Base-by-base conservation (phyloP, 192 early-diverging fungal genomes). In the Allomyces javanicus region DNA sequence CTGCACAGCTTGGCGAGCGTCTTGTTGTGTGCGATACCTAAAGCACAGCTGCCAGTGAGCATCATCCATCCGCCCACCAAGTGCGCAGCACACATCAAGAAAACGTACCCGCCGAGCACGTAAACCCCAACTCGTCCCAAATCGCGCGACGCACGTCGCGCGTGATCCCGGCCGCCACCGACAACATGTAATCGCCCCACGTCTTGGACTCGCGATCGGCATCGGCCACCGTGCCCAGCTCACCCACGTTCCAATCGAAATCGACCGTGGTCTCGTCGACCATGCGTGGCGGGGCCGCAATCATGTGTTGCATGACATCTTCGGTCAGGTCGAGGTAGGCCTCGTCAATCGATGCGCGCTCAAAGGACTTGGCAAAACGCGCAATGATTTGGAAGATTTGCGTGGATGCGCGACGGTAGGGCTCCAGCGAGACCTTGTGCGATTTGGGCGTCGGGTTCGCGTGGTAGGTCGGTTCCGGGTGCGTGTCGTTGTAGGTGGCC, bases 361-460 rank as follows among this genome's bases (percentile, higher is more conserved):
- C 79, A 58, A 86, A 77, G 1, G 74, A 81, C 14, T 77, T 73
- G 63, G 80, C 81, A 40, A 79, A 71, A 25, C 75, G 77, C 62
- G 73, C 67, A 66, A 92, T 78, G 9, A 93, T 77, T 1, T 73
- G 70, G 74, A 96, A 89, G 67, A 96, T 88, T 55, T 77, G 71
- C 44, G 74, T 75, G 61, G 83, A 85, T 24, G 89, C 88, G 17
- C 77, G 73, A 62, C 92, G 79, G 73, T 92, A 95, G 21, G 80
- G 81, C 33, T 93, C 86, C 55, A 95, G 73, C 11, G 87, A 89
- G 26, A 90, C 92, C 72, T 97, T 97, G 76, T 97, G 94, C 2
- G 90, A 89, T 58, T 67, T 77, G 40, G 77, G 75, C n/a, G 73
- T 71, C 1, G 86, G 86, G 11, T 81, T 72, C 33, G 74, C 71